Percentiles rank a stretch among this genome's conserved stretches.
These are phyloP conservation scores for Bruguiera sexangula DNA, from an alignment of 345 rosid species.

Conservation along the genomic window DNA sequence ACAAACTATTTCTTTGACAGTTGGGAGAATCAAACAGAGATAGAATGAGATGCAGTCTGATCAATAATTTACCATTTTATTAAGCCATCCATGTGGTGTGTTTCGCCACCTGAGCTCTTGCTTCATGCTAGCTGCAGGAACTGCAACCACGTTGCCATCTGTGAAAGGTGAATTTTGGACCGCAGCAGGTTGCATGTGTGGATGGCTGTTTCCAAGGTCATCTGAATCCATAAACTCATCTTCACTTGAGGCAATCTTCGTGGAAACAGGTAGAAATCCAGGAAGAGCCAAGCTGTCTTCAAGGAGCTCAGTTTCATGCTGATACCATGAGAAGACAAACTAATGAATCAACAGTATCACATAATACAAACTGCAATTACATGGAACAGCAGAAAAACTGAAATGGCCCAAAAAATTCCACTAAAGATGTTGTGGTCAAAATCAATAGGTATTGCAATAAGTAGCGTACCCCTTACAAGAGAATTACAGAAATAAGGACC, in stretches of 20 bases:
- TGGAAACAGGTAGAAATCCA: constrained; percentile 56
- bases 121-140: constrained; percentile 50
- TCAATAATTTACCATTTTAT: constrained; percentile 54
- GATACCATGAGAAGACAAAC: constrained; percentile 5
- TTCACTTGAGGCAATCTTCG: constrained; percentile 79
- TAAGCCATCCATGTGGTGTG: constrained; percentile 67
- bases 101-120: constrained; percentile 75
- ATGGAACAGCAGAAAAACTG: background rate
- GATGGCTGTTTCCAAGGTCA: constrained; percentile 58
- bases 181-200: constrained; percentile 43
- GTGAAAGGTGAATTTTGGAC: constrained; percentile 44
- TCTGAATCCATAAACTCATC: constrained; percentile 88
- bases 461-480: background rate
- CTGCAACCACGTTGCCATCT: constrained; percentile 40
- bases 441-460: background rate
- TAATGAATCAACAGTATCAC: background rate
- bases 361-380: background rate
- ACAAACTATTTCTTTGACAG: background rate
- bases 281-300: constrained; percentile 71
- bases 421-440: background rate
- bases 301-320: constrained; percentile 84
- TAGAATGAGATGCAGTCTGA: background rate
- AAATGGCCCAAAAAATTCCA: too few relatives aligned
- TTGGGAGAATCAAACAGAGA: background rate
- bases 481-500: background rate